Percentiles rank a stretch among this genome's conserved stretches.
Conservation (phyloP, 2,329 filamentous ascomycete genomes). For the Trichophyton schoenleinii region DNA sequence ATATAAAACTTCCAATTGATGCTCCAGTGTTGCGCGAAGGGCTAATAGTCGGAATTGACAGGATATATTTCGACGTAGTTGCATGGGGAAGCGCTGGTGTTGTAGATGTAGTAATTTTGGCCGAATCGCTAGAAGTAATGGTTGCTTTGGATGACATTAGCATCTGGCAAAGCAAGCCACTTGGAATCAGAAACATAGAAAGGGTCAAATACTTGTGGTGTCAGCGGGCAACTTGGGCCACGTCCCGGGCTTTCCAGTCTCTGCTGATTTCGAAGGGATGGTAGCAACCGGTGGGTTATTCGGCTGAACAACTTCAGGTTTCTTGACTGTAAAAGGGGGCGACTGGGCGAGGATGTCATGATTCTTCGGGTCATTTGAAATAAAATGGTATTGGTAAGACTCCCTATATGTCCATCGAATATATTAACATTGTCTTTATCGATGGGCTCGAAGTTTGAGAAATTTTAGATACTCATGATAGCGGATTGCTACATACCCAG, state of each 20-base stretch:
- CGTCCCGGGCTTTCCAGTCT: neutral
- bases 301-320: neutral
- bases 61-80: neutral
- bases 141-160: neutral
- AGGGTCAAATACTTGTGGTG: neutral
- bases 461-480: too few relatives aligned
- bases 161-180: neutral
- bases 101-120: neutral
- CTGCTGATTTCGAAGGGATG: neutral
- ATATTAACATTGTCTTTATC: neutral
- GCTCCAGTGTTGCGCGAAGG: neutral
- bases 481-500: conserved; percentile 2
- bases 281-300: neutral
- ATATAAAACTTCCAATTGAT: neutral
- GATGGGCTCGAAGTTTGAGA: too few relatives aligned
- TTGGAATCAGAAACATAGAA: neutral
- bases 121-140: neutral
- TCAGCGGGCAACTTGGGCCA: neutral
- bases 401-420: conserved; percentile 14
- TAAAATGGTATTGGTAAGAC: conserved; percentile 33
- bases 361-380: conserved; percentile 23
- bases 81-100: neutral
- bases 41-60: neutral
- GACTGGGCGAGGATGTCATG: conserved; percentile 34
- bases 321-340: conserved; percentile 21